Base-by-base conservation (phyloP, 345 rosid genomes). In the Excoecaria agallocha region DNA sequence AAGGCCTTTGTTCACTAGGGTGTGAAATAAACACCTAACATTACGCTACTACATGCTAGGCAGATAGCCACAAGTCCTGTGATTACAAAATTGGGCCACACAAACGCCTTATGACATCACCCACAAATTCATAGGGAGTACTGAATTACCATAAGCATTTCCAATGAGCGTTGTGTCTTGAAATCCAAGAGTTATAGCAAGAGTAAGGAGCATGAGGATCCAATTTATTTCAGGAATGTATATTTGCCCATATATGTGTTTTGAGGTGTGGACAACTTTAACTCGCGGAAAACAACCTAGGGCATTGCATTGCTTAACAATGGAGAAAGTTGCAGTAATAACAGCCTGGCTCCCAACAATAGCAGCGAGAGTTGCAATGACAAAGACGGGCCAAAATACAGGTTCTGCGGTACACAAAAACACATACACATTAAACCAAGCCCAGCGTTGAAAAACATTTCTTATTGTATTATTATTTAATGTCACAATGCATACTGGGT, bases 231-330 rank as follows among this genome's bases (percentile, higher is more conserved):
- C 94, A 5, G 98, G 97, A 86, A 94, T 90, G 81, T 94, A 94
- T 77, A 94, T 92, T 84, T 92, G 97, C 79, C 98, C 97, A 79
- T 85, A 85, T 69, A 87, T 86, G 77, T 90, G 87, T 80, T 85
- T 94, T 50, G 90, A 89, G 81, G 96, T 92, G 85, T 94, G 96
- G 51, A 94, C 97, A 75, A 94, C 82, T 84, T 94, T 94, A 79
- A 94, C 97, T 46, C 98, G 87, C 6, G 98, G 98, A 78, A 94
- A 94, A 84, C 98, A 94, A 48, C 98, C 97, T 66, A 94, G 94
- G 45, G 98, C 94, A 84, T 92, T 89, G 65, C 96, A 94, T 76
- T 94, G 98, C 80, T 94, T 94, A 81, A 94, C 72, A 37, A 90
- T 88, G 46, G 98, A 94, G 77, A 92, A 92, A 8, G 97, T 94